Evolutionary conservation across 495 filamentous ascomycete genomes (phyloP), one percentile per base, ranked within the genome.

Genomic region (Neurospora sp.): DNA sequence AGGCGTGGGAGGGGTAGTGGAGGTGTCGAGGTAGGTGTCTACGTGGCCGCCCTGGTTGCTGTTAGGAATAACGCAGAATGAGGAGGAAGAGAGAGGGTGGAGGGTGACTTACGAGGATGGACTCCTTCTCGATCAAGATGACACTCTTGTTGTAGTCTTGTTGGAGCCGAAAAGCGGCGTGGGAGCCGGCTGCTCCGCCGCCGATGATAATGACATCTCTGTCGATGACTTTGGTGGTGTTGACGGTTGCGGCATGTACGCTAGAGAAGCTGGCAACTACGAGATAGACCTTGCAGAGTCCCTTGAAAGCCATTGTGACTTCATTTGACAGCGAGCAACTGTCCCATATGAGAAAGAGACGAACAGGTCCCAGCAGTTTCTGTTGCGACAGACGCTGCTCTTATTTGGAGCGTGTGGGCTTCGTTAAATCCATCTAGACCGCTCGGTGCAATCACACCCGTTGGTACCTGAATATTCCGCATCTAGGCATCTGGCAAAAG

Each of bases 101-200:
- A 31, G 31, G 3, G 3, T 31, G 31, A 31, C 31, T 72, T 77
- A 85, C 84, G 46, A 85, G 74, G 27, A 74, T 75, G 35, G 70
- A 70, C 48, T 83, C 76, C 73, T 80, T 82, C 72, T 86, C 85
- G 12, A 87, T 77, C 4, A 87, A 40, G 0, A 80, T 75, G 35
- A 86, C 77, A 4, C 74, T 82, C 71, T 84, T 83, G 16, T 78
- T 75, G 54, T 76, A 79, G 44, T 84, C 82, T 72, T 85, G 78
- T 10, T 78, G 75, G n/a, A 84, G 74, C 5, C 80, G 78, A 31
- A 86, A 81, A 35, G 83, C 85, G 35, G 85, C 83, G 69, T 87
- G 84, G 11, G 84, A 79, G 73, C 85, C 85, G 16, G 83, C 76
- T 5, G 83, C 82, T 42, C 85, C 85, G 16, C 85, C 85, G 16